Evolutionary conservation across 768 basidiomycete genomes (phyloP).

Genomic region (Dacryopinax spathularia): DNA sequence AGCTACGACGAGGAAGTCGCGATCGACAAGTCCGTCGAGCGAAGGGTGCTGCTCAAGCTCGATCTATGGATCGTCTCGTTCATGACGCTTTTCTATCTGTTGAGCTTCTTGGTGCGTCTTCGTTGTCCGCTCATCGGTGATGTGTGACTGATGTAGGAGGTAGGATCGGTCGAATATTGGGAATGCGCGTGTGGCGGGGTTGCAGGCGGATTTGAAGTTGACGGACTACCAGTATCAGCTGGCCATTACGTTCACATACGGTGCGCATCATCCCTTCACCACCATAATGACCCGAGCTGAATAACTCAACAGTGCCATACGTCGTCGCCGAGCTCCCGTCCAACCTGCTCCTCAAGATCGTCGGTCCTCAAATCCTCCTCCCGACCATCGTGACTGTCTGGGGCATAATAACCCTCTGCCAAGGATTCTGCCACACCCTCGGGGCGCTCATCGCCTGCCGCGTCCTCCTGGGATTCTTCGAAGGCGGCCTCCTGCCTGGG

Average conservation of each 20-base stretch:
- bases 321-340: conserved; percentile 47
- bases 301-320: conserved; percentile 34
- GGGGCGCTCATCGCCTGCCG: conserved; percentile 17
- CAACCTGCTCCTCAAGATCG: conserved; percentile 41
- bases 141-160: background rate
- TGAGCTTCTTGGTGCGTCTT: conserved; percentile 38
- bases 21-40: conserved; percentile 23
- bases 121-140: background rate
- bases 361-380: conserved; percentile 45
- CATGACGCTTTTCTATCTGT: conserved; percentile 36
- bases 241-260: conserved; percentile 21
- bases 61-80: conserved; percentile 37
- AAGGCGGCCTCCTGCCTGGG: conserved; percentile 14
- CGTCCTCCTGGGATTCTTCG: conserved; percentile 18
- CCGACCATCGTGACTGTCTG: conserved; percentile 50
- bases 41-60: conserved; percentile 35
- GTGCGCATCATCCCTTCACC: background rate
- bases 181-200: conserved; percentile 48
- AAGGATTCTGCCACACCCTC: conserved; percentile 32
- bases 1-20: background rate
- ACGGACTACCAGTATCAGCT: conserved; percentile 26
- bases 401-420: conserved; percentile 51
- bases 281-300: background rate
- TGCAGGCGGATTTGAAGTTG: conserved; percentile 41
- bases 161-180: conserved; percentile 29